Base-by-base conservation (phyloP, 1,284 basidiomycete genomes). In the Golubevia sp. region DNA sequence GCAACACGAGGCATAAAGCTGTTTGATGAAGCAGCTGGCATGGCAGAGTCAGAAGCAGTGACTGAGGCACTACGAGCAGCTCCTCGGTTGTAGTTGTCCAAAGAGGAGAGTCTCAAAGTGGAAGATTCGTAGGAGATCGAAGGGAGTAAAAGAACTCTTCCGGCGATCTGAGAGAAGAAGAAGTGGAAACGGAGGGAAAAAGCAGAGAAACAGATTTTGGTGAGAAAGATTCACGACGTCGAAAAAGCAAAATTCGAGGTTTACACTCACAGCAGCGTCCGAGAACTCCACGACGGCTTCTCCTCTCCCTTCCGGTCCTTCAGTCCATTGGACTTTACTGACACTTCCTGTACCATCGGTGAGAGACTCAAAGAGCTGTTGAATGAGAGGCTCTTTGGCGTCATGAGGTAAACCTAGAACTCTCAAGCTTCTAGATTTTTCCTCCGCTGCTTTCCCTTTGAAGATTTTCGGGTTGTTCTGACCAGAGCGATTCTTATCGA, bases 301-400 rank as follows among this genome's bases (percentile, higher is more conserved):
- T 26, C 25, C 49, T 13, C 27, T 58, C n/a, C 49, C 58, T 2
- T 69, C 68, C 48, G 50, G 30, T 6, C 64, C 74, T n/a, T 67
- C 66, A 4, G 58, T 71, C 75, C 73, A 81, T 25, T 75, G 58
- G 3, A 82, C 73, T 50, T 64, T 61, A 21, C 54, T 64, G 0
- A 80, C 77, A 11, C 61, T 71, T 2, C 67, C 68, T 1, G 58
- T 23, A 0, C 76, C 77, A 0, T 73, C 54, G 8, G 59, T 68
- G 18, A 30, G 15, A 11, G 59, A 49, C 58, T 83, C 81, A 8
- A 83, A 23, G 2, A 70, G 59, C 58, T 83, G 81, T 67, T 83
- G 81, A 44, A 83, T 77, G 60, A 79, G 55, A 11, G 79, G 73
- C 59, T 83, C 81, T 62, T 83, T 77, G 0, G 81, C 79, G 48